Conservation (phyloP, 306 rosid genomes). For the Lagenaria siceraria region DNA sequence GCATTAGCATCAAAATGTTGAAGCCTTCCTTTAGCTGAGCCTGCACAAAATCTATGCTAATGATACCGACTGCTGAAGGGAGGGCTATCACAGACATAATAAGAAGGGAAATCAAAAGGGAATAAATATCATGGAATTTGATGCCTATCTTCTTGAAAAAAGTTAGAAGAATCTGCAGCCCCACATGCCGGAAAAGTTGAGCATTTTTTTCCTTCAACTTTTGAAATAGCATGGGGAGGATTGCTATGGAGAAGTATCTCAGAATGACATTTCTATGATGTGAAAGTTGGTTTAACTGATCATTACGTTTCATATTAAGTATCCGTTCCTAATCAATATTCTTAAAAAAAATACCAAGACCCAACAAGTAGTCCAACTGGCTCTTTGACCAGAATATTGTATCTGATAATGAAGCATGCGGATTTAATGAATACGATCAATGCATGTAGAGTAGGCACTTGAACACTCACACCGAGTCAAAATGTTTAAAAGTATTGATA, state of each 20-base stretch:
- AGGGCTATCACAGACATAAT: conserved; percentile 20
- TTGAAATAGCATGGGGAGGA: conserved; percentile 1
- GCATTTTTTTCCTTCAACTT: conserved; percentile 23
- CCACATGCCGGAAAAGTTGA: conserved; percentile 20
- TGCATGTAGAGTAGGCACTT: background rate
- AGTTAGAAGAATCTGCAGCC: conserved; percentile 46
- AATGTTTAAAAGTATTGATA: background rate
- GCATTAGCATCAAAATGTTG: background rate
- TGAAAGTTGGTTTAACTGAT: background rate
- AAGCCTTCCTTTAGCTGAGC: background rate
- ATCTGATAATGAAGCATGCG: background rate
- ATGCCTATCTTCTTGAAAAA: conserved; percentile 56
- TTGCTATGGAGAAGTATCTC: background rate
- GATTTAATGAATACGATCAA: conserved; percentile 8
- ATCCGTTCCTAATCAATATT: background rate
- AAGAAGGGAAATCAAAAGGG: conserved; percentile 21
- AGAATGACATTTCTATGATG: background rate
- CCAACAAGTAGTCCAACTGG: conserved; percentile 1
- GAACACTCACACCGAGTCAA: background rate
- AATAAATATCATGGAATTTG: conserved; percentile 53
- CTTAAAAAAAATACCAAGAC: background rate
- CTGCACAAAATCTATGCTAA: background rate
- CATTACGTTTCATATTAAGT: background rate
- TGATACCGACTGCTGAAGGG: conserved; percentile 25
- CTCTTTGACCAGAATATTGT: background rate